A percentile compares a stretch with the other conserved stretches of the same genome.
phyloP scores from a whole-genome alignment of 1,284 basidiomycete genomes.

The Heterobasidion occidentale region DNA sequence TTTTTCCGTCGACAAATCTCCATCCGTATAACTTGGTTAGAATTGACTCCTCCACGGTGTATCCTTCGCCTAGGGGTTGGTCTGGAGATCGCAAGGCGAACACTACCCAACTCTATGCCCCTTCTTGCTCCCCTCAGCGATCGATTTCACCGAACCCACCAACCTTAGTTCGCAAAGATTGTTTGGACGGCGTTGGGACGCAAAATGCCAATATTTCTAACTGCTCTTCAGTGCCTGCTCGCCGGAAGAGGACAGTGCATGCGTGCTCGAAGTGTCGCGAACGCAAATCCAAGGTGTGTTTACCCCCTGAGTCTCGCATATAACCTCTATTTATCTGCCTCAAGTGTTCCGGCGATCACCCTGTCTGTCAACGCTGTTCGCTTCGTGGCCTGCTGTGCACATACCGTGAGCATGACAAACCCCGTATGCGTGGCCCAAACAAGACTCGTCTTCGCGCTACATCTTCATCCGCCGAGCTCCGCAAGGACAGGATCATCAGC shows the following conservation, averaged over 20 bases:
- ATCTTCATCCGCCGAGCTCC: background rate
- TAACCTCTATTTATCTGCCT: background rate
- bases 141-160: background rate
- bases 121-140: background rate
- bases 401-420: background rate
- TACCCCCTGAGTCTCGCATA: too few species aligned
- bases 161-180: background rate
- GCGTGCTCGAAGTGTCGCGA: slow-evolving; percentile 15
- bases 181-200: too few species aligned
- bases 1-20: too few species aligned
- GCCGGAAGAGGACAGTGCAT: background rate
- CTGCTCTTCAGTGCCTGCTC: background rate
- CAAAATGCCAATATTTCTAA: background rate
- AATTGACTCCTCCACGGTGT: background rate
- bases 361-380: slow-evolving; percentile 10
- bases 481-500: background rate
- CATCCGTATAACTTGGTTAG: too few species aligned
- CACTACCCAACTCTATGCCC: background rate
- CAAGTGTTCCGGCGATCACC: slow-evolving; percentile 12
- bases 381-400: background rate
- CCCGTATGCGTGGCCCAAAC: background rate
- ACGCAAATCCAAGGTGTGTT: slow-evolving; percentile 46
- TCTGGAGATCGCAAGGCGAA: background rate
- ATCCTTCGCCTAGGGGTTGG: background rate
- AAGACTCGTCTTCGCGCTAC: background rate